Percentiles rank a stretch among this genome's conserved stretches.
Conservation (phyloP, 371 early-diverging fungal genomes). For the Sporodiniella umbellata region DNA sequence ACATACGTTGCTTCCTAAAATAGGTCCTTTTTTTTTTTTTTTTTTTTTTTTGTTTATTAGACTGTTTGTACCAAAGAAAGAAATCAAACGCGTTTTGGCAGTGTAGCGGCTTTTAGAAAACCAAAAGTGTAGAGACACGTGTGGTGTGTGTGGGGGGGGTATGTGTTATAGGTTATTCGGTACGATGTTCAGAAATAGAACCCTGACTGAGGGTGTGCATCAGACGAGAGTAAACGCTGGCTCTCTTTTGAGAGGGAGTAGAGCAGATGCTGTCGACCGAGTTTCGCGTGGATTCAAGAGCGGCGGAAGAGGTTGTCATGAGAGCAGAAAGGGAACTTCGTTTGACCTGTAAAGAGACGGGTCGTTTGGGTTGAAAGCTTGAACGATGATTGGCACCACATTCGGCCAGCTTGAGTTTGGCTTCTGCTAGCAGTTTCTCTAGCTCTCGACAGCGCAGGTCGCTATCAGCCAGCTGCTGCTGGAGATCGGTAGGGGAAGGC, state of each 20-base stretch:
- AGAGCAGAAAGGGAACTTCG: constrained; percentile 34
- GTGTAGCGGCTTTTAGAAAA: no score
- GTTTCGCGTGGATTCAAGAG: constrained; percentile 15
- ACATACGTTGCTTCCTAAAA: not conserved
- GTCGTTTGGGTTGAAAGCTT: constrained; percentile 20
- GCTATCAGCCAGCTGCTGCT: constrained; percentile 41
- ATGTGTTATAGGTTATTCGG: not conserved
- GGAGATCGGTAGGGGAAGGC: constrained; percentile 23
- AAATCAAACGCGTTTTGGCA: no score
- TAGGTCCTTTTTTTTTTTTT: constrained; percentile 1
- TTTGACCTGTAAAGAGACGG: constrained; percentile 23
- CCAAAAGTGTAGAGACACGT: no score
- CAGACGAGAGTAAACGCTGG: constrained; percentile 43
- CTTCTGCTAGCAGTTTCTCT: constrained; percentile 45
- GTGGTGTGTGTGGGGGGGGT: not conserved
- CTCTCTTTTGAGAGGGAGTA: constrained; percentile 25
- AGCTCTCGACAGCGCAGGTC: constrained; percentile 48
- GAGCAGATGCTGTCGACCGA: constrained; percentile 39
- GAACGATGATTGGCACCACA: constrained; percentile 27
- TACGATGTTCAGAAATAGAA: constrained; percentile 12
- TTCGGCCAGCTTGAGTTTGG: constrained; percentile 41
- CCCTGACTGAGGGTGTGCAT: constrained; percentile 21
- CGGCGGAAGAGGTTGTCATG: constrained; percentile 20
- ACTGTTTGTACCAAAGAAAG: no score
- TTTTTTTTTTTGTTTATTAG: not conserved